Base-by-base conservation (phyloP, 2,329 filamentous ascomycete species). In the Microdochium nivale region DNA sequence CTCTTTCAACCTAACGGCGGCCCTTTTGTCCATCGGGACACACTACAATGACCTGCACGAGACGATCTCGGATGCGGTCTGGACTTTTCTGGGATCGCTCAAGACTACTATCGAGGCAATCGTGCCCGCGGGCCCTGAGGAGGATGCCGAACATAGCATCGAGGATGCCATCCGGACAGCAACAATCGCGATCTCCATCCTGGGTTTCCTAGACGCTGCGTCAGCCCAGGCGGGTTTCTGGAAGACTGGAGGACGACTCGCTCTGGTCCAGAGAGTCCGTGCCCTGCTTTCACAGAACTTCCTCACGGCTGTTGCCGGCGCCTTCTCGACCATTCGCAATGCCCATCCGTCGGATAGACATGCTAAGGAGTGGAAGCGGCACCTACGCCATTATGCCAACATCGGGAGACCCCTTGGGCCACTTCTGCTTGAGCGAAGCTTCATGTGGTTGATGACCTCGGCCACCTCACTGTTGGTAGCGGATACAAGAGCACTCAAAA, bases 291-390 rank as follows among this genome's bases (percentile, higher is more conserved):
- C 90, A 0, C 91, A 96, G 61, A 77, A 82, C 7, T 96, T 95
- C 64, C 77, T 96, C 57, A 81, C 95, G 13, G 84, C 88, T 2
- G 81, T 97, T 35, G 94, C 97, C 70, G 90, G 89, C 0, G 88
- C 90, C 9, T 86, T 96, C 53, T 96, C 92, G 9, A 90, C 88
- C 9, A 87, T 97, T 56, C 86, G 92, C 51, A 95, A 95, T 67
- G 80, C 86, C 2, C 83, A 82, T 57, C 78, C 78, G 25, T 72
- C 82, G 24, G 84, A 88, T 55, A 76, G 78, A 48, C 72, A 79
- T 25, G 74, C 88, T 21, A 87, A 84, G 61, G 88, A 96, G 58
- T 99, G 94, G 94, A 95, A 88, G 70, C 83, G 86, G 56, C 90
- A 89, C 67, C 73, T 89, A 52, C 87, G 86, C 46, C 87, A 91